Base-by-base conservation (phyloP, 495 filamentous ascomycete genomes). In the Penicillium desertorum region DNA sequence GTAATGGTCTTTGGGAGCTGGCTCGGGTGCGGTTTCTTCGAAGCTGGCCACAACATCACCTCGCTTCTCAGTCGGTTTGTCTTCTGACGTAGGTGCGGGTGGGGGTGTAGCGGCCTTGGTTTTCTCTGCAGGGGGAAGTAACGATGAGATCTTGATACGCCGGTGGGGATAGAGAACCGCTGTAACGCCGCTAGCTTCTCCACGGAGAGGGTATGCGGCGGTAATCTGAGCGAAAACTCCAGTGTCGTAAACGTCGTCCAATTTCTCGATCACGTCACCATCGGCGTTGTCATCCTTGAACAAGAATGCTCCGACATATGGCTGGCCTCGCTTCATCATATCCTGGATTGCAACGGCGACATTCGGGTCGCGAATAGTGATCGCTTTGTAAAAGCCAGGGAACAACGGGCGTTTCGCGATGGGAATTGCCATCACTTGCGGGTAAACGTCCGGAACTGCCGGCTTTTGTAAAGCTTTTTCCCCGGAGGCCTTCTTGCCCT, bases 161-260 rank as follows among this genome's bases (percentile, higher is more conserved):
- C 95, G 87, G 65, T 99, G 95, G 6, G 95, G 95, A 67, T 98
- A 99, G 20, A 99, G 80, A 36, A 98, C 92, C 27, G 90, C 90
- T 2, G 92, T 97, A 52, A 98, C 80, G 54, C 88, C 87, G 11
- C 79, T 81, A 25, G 85, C 78, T 62, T 96, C 91, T 22, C 90
- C 89, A 61, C 86, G 84, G 45, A 92, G 86, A 23, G 93, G 91
- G 57, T 97, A 98, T 8, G 89, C 89, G 60, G 92, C 96, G 2
- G 95, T 98, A 56, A 99, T 88, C 68, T 99, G 95, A 32, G 94
- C 96, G 68, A 99, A 99, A 3, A 96, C 93, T 50, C 95, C 95
- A 32, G 92, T 88, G 63, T 96, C 90, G 70, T 98, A 88, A 9
- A 99, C 92, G 47, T 99, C 94, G 43, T 91, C 85, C 30, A 87